Evolutionary conservation across 306 rosid species (phyloP).

Genomic region (Medicago lupulina): DNA sequence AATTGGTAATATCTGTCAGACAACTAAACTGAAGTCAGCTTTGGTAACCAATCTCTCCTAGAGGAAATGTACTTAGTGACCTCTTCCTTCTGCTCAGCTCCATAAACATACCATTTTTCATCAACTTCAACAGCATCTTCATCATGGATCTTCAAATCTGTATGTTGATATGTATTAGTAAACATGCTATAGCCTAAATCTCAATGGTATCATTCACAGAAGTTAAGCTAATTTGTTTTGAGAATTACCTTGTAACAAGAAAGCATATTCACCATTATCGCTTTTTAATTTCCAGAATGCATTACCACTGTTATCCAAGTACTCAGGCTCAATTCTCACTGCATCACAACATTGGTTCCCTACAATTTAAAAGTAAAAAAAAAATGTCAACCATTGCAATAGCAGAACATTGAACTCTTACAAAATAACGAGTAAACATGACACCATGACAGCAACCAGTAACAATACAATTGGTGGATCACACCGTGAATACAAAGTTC

Average conservation of each 20-base stretch:
- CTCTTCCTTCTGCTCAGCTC: slow-evolving; percentile 35
- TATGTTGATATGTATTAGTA: slow-evolving; percentile 5
- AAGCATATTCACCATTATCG: slow-evolving; percentile 21
- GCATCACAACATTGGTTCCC: slow-evolving; percentile 44
- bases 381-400: slow-evolving; percentile 13
- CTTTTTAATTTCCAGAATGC: slow-evolving; percentile 47
- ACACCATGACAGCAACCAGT: background rate
- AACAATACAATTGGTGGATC: background rate
- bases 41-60: slow-evolving; percentile 24
- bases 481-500: background rate
- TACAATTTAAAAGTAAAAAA: slow-evolving; percentile 9
- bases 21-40: background rate
- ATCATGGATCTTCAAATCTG: slow-evolving; percentile 40
- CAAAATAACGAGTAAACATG: background rate
- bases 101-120: slow-evolving; percentile 52
- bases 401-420: slow-evolving; percentile 10
- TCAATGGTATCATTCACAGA: slow-evolving; percentile 2
- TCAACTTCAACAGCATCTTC: slow-evolving; percentile 19
- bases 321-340: slow-evolving; percentile 37
- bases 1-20: background rate
- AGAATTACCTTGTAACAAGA: slow-evolving; percentile 55
- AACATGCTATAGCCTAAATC: slow-evolving; percentile 30
- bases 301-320: slow-evolving; percentile 38
- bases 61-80: slow-evolving; percentile 44
- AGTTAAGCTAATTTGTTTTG: background rate